Evolutionary conservation across 2,329 filamentous ascomycete species (phyloP).

Genomic region (Tolypocladium amazonense): DNA sequence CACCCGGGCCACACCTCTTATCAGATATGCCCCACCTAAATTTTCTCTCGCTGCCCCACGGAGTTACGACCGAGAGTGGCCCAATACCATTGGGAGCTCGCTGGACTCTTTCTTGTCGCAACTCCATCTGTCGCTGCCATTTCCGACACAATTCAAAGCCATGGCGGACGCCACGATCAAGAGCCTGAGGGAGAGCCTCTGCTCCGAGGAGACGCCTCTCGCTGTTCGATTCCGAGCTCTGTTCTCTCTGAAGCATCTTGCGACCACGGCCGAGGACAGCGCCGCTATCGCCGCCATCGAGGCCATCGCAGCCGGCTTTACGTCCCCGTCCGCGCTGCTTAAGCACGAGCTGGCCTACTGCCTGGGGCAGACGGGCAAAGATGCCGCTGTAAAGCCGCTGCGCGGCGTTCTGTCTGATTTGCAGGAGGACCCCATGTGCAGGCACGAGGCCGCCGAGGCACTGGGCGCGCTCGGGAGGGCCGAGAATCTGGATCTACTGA

Average conservation of each 20-base stretch:
- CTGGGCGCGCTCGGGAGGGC: slow-evolving; percentile 75
- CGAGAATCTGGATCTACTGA: slow-evolving; percentile 63
- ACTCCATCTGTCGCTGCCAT: neutral
- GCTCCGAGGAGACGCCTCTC: slow-evolving; percentile 70
- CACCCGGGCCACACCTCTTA: slow-evolving; percentile 9
- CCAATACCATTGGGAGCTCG: neutral
- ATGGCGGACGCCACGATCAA: slow-evolving; percentile 37
- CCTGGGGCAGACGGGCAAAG: slow-evolving; percentile 78
- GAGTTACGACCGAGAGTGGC: neutral
- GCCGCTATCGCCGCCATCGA: slow-evolving; percentile 44
- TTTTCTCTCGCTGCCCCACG: slow-evolving; percentile 16
- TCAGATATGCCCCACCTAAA: slow-evolving; percentile 20
- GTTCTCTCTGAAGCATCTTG: slow-evolving; percentile 94
- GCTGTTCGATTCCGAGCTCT: slow-evolving; percentile 89
- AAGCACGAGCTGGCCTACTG: slow-evolving; percentile 98
- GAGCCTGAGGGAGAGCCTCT: slow-evolving; percentile 64
- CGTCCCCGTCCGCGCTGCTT: slow-evolving; percentile 75
- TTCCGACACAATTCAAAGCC: neutral
- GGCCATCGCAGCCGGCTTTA: slow-evolving; percentile 81
- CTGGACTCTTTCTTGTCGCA: neutral
- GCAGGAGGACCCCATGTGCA: slow-evolving; percentile 85
- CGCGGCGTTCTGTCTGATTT: slow-evolving; percentile 64
- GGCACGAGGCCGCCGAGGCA: slow-evolving; percentile 93
- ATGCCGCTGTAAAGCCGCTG: slow-evolving; percentile 62
- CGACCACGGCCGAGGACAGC: slow-evolving; percentile 56